Evolutionary conservation across 2,329 filamentous ascomycete genomes (phyloP).

Genomic region (Paraphaeosphaeria minitans): DNA sequence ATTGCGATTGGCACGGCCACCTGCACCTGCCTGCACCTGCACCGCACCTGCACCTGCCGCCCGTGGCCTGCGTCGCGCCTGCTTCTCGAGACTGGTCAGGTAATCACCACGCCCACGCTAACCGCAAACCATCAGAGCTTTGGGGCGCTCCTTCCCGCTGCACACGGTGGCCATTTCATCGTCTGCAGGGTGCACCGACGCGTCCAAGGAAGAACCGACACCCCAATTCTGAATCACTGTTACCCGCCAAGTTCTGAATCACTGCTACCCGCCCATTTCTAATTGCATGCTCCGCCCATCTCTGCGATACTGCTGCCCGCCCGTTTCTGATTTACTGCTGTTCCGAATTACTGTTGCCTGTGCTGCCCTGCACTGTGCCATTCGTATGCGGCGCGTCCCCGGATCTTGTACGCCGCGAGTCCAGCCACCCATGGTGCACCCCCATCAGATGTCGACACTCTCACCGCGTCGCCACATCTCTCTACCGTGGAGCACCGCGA

Average conservation of each 20-base stretch:
- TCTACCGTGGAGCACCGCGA: background rate
- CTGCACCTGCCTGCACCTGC: no score
- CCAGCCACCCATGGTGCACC: constrained; percentile 1
- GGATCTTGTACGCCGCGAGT: constrained; percentile 3
- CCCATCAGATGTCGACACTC: background rate
- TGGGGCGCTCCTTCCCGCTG: constrained; percentile 4
- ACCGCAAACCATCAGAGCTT: constrained; percentile 5
- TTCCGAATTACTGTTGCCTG: no score
- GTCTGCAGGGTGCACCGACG: background rate
- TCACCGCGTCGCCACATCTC: background rate
- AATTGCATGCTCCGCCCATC: no score
- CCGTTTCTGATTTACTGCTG: no score
- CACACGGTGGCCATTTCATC: background rate
- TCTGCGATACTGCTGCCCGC: no score
- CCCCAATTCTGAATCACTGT: no score
- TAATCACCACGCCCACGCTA: constrained; percentile 7
- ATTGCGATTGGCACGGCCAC: no score
- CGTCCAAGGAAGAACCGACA: background rate
- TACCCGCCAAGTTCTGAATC: no score
- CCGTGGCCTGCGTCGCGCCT: constrained; percentile 3
- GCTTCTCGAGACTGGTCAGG: constrained; percentile 1
- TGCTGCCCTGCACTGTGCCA: background rate
- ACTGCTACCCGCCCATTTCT: no score
- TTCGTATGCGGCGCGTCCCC: background rate
- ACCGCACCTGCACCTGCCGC: no score